These are phyloP conservation scores for Xylaria sp. DNA, from an alignment of 2,329 filamentous ascomycete genomes.

Conservation along the genomic window DNA sequence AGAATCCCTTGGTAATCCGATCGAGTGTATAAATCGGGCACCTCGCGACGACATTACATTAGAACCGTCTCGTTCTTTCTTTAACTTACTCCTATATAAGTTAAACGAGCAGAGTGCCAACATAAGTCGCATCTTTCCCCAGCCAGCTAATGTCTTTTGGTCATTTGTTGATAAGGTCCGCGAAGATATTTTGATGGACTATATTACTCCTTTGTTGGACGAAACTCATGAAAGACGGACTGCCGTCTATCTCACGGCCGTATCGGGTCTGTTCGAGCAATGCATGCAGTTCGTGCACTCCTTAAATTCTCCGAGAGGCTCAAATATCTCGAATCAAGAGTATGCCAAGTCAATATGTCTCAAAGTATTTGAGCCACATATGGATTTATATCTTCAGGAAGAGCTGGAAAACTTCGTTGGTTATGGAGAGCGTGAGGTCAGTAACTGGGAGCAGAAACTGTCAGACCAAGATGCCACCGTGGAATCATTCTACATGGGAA, in stretches of 20 bases:
- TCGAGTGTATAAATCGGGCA: conserved; percentile 73
- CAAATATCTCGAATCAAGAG: conserved; percentile 54
- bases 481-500: conserved; percentile 94
- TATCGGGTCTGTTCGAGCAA: conserved; percentile 85
- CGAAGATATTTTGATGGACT: conserved; percentile 81
- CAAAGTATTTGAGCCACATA: conserved; percentile 79
- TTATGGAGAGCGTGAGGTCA: conserved; percentile 70
- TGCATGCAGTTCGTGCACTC: conserved; percentile 70
- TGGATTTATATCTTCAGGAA: conserved; percentile 90
- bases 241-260: conserved; percentile 74
- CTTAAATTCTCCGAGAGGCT: conserved; percentile 61
- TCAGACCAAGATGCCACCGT: conserved; percentile 84
- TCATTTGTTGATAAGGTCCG: conserved; percentile 75
- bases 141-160: conserved; percentile 64
- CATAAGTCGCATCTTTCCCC: conserved; percentile 77
- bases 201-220: conserved; percentile 78
- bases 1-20: conserved; percentile 64
- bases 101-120: conserved; percentile 77
- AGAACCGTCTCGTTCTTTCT: conserved; percentile 76
- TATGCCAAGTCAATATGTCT: conserved; percentile 63
- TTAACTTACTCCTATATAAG: conserved; percentile 66
- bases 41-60: conserved; percentile 64
- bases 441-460: conserved; percentile 83
- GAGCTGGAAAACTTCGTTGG: conserved; percentile 81
- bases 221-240: conserved; percentile 74